These are phyloP conservation scores for Yamadazyma membranifaciens DNA, from an alignment of 1,139 yeast genomes.

Conservation along the genomic window DNA sequence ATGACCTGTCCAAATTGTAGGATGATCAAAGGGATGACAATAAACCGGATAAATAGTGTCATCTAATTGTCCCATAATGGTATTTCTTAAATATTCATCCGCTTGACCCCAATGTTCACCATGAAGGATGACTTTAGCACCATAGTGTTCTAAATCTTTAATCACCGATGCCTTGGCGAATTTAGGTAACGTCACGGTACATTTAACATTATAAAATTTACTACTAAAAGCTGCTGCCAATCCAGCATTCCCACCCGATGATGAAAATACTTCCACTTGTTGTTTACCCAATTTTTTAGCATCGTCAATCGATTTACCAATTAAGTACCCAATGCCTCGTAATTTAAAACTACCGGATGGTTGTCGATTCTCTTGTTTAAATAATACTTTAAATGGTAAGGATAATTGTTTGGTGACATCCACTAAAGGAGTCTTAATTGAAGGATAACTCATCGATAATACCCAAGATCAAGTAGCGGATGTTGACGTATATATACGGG, in stretches of 20 bases:
- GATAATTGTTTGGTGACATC: conserved; percentile 34
- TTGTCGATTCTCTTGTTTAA: conserved; percentile 65
- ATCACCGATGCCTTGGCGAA: conserved; percentile 35
- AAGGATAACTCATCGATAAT: conserved; percentile 20
- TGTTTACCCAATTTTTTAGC: conserved; percentile 16
- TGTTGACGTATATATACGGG: no score
- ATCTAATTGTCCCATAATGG: conserved; percentile 29
- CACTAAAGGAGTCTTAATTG: conserved; percentile 41
- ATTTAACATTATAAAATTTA: conserved; percentile 38
- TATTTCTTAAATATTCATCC: conserved; percentile 46
- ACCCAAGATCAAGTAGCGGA: no score
- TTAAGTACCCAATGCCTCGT: conserved; percentile 59
- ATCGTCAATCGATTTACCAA: conserved; percentile 22
- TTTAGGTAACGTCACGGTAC: conserved; percentile 66
- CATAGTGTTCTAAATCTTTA: conserved; percentile 36
- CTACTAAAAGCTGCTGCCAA: conserved; percentile 71
- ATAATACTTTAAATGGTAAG: conserved; percentile 44
- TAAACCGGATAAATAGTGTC: conserved; percentile 43
- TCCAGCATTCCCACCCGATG: conserved; percentile 82
- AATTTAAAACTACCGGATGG: conserved; percentile 75
- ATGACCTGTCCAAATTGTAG: conserved; percentile 69
- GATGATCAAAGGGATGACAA: conserved; percentile 70
- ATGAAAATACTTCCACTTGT: conserved; percentile 52
- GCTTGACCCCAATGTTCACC: conserved; percentile 71
- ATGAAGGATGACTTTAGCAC: conserved; percentile 52